Conservation (phyloP, 495 filamentous ascomycete species). For the Schizothecium vesticola region DNA sequence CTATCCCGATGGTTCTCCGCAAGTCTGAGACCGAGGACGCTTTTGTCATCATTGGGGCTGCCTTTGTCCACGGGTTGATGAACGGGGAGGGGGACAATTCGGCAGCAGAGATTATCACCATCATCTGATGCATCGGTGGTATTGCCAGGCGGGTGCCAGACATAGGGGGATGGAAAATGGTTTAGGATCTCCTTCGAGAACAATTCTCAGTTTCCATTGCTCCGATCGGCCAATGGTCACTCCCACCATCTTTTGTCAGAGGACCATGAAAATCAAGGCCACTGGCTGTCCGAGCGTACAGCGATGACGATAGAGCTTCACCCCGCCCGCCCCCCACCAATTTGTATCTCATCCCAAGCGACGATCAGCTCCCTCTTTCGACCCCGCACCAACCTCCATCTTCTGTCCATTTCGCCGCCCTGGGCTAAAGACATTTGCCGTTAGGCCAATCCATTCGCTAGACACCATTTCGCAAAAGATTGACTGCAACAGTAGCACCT, state of each 20-base stretch:
- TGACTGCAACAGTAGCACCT: background rate
- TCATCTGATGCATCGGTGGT: no score
- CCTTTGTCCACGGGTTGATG: background rate
- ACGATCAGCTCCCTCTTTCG: background rate
- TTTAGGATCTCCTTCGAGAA: background rate
- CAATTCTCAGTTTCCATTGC: background rate
- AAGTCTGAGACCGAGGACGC: background rate
- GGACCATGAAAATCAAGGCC: background rate
- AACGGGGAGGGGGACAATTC: no score
- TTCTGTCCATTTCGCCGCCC: background rate
- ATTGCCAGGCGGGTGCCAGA: no score
- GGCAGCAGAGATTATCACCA: no score
- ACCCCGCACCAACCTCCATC: background rate
- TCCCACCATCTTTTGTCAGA: background rate
- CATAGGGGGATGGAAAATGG: no score
- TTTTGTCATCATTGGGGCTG: background rate
- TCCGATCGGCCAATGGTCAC: background rate
- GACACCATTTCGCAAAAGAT: background rate
- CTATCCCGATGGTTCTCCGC: background rate
- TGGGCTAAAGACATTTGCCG: background rate
- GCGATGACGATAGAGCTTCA: background rate
- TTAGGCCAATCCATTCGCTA: no score
- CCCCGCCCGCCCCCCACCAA: background rate
- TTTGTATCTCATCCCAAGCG: background rate
- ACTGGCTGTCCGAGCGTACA: conserved; percentile 1